Percentiles rank a stretch among this genome's conserved stretches.
These are phyloP conservation scores for Picochlorum costavermella DNA, from an alignment of 139 green algal genomes.

Conservation along the genomic window DNA sequence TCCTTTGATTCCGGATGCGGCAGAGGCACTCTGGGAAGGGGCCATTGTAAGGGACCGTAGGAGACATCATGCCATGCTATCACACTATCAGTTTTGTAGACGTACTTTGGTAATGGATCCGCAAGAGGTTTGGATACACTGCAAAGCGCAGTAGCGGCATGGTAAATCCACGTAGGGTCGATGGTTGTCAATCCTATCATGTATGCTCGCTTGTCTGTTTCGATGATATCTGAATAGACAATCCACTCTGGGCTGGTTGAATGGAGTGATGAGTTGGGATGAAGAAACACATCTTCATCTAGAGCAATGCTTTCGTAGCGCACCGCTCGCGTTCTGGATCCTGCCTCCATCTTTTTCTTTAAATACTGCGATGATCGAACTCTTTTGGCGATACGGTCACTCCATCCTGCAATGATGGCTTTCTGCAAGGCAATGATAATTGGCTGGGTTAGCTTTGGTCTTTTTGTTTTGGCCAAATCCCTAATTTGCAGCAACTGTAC, in stretches of 20 bases:
- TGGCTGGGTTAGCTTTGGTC: constrained; percentile 7
- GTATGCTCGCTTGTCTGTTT: constrained; percentile 76
- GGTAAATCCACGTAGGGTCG: constrained; percentile 41
- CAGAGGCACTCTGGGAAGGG: constrained; percentile 49
- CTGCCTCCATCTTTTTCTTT: neutral
- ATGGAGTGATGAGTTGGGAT: constrained; percentile 70
- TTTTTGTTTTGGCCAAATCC: neutral
- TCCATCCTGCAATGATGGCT: constrained; percentile 77
- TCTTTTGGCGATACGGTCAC: constrained; percentile 62
- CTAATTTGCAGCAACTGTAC: neutral
- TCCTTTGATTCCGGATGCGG: constrained; percentile 34
- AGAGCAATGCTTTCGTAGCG: constrained; percentile 39
- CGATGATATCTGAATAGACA: constrained; percentile 69
- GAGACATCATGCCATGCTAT: constrained; percentile 52
- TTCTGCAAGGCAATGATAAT: constrained; percentile 46
- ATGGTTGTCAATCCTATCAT: constrained; percentile 66
- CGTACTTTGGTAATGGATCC: constrained; percentile 57
- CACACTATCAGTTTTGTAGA: constrained; percentile 47
- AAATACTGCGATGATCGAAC: constrained; percentile 42
- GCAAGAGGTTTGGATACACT: constrained; percentile 41
- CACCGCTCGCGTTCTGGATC: constrained; percentile 31
- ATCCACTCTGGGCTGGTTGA: constrained; percentile 58
- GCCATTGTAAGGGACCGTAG: constrained; percentile 74
- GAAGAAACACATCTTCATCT: constrained; percentile 73
- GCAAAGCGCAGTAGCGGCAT: constrained; percentile 48